Base-by-base conservation (phyloP, 2,329 filamentous ascomycete genomes). In the Cercospora brassicicola region DNA sequence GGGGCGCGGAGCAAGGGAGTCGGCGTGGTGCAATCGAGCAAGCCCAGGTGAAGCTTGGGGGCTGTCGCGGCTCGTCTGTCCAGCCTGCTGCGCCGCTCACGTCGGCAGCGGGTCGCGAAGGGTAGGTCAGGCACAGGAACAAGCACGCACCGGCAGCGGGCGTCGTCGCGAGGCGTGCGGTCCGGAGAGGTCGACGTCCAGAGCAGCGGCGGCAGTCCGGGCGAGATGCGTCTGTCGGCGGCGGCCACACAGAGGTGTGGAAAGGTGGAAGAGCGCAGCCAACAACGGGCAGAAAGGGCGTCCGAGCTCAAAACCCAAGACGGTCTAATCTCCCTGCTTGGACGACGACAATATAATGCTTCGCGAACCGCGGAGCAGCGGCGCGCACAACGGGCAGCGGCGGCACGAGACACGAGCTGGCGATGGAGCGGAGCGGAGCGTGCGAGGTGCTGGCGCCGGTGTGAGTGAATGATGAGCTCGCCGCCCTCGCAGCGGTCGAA, bases 31-130 rank as follows among this genome's bases (percentile, higher is more conserved):
- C 53, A 64, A 61, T 62, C 53, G 65, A 59, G 59, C 33, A 51
- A 57, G 53, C 59, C 64, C 61, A 59, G 67, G 59, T 59, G 65
- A 59, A 66, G 67, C 45, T 65, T 51, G 45, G 45, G 45, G 45
- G 56, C 30, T 53, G 53, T 57, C 26, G 53, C 31, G 60, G 64
- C 59, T 62, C 45, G 59, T 61, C 69, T 64, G 64, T 36, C 65
- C 62, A 60, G 55, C 62, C 23, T 62, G 62, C 65, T 66, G 67
- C 61, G 67, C 67, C 67, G 68, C 63, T 65, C 59, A 67, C 59
- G 65, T 59, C 45, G 30, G 62, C 5, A 36, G 31, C 33, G 36
- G 48, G 51, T 51, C 45, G 62, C 48, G 30, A 45, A 31, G 51
- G 45, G 20, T 18, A 64, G 48, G 48, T 42, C 62, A 64, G 62